Evolutionary conservation across 169 alveolate species (phyloP), one percentile per base, ranked within the genome.

Genomic region (Pseudocohnilembus persalinus): DNA sequence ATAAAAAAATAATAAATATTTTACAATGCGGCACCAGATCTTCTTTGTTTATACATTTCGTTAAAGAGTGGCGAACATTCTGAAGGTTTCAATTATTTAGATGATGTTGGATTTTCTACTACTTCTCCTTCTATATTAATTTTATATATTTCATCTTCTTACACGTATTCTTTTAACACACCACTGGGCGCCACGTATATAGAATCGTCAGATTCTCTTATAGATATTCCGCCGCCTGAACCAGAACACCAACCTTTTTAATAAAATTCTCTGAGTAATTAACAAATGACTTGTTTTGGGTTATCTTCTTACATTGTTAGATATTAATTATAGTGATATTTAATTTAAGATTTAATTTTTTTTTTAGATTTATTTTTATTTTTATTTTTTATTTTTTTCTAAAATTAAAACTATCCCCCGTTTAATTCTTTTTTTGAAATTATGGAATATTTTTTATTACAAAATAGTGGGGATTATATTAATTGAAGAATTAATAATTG

Each of bases 171-270:
- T 29, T 82, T 82, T 74, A 63, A 74, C 1, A 82, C 87, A 20
- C 87, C 87, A n/a, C 78, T 63, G 35, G 87, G 87, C 25, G 87
- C 87, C 27, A 82, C 81, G n/a, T 34, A 82, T 24, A 82, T 82
- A 29, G 34, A 29, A 73, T 82, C 74, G 20, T 82, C 87, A 64
- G 30, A n/a, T 29, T 34, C 77, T 33, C 87, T 31, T 24, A 82
- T 82, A 30, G 87, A 73, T n/a, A 82, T 82, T 29, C 87, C 87
- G 27, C 87, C 87, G 26, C 87, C 87, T 1, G 87, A 73, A 1
- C 87, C 87, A 24, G 87, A 34, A 31, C 79, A 73, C 87, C 87
- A 82, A 26, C 87, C 87, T 33, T 73, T 26, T 4, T 73, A 27
- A 73, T 82, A 82, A 31, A 82, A 82, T 28, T 82, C 35, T 74